phyloP scores from a whole-genome alignment of 805 yeast species.

The Candida schatavii region DNA sequence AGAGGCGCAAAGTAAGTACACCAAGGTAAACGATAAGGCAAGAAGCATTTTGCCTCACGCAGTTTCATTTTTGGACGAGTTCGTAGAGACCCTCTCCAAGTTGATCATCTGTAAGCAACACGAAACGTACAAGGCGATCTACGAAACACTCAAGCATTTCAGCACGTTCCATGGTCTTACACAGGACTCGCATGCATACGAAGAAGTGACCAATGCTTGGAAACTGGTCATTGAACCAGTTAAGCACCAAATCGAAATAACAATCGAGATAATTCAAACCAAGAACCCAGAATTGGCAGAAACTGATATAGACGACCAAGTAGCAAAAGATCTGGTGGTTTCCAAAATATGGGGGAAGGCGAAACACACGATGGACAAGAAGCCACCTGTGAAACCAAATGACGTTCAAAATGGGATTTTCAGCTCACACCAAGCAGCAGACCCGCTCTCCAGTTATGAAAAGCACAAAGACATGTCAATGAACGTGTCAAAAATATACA shows the following conservation, averaged over 20 bases:
- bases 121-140: constrained; percentile 30
- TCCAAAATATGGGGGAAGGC: constrained; percentile 29
- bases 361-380: constrained; percentile 17
- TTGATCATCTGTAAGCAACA: constrained; percentile 37
- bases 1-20: constrained; percentile 27
- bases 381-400: constrained; percentile 23
- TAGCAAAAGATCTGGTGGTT: constrained; percentile 17
- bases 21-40: constrained; percentile 38
- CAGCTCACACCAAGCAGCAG: constrained; percentile 25
- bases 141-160: constrained; percentile 18
- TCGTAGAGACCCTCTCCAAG: constrained; percentile 40
- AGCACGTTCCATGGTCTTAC: constrained; percentile 22
- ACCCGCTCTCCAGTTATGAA: constrained; percentile 28
- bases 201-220: constrained; percentile 39
- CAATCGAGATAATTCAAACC: constrained; percentile 26
- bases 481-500: constrained; percentile 26
- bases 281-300: constrained; percentile 38
- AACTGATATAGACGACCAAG: constrained; percentile 32
- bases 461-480: constrained; percentile 24
- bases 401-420: constrained; percentile 32
- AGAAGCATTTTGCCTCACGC: constrained; percentile 45
- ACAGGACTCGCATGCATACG: constrained; percentile 17
- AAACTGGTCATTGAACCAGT: constrained; percentile 33
- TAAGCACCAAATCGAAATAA: constrained; percentile 36
- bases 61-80: constrained; percentile 46